phyloP scores from a whole-genome alignment of 202 grass and related monocot species.

The Schoenoplectus triqueter region DNA sequence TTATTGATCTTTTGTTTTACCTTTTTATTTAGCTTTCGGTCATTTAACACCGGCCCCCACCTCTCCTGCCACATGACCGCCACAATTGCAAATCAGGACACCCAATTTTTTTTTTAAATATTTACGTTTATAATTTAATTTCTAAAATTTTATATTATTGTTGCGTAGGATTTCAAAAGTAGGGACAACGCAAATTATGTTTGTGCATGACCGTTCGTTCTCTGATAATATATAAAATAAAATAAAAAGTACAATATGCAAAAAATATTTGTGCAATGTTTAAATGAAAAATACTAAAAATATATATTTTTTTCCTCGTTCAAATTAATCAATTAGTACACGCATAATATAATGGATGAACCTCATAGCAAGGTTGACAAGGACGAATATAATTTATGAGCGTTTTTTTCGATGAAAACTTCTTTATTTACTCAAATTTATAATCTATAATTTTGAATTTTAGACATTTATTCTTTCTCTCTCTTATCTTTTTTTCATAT shows the following conservation, averaged over 20 bases:
- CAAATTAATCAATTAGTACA: too few species aligned
- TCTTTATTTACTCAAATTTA: background rate
- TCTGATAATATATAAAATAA: too few species aligned
- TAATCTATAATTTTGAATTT: background rate
- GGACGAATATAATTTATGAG: background rate
- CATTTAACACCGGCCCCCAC: constrained; percentile 4
- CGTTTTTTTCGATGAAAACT: background rate
- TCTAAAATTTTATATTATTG: background rate
- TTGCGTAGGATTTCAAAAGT: background rate
- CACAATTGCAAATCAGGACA: background rate
- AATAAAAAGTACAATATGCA: too few species aligned
- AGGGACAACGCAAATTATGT: too few species aligned
- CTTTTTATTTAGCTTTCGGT: constrained; percentile 31
- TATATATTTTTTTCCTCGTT: too few species aligned
- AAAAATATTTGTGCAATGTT: too few species aligned
- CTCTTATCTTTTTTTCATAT: background rate
- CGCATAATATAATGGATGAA: too few species aligned
- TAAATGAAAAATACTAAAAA: too few species aligned
- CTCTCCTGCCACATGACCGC: background rate
- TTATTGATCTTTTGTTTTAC: background rate
- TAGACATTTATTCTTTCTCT: too few species aligned
- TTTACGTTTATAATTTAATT: background rate
- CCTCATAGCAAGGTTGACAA: background rate
- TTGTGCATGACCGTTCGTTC: too few species aligned
- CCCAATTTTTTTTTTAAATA: background rate